Evolutionary conservation across 768 basidiomycete genomes (phyloP).

Genomic region (Leccinum olivaceopallidum): DNA sequence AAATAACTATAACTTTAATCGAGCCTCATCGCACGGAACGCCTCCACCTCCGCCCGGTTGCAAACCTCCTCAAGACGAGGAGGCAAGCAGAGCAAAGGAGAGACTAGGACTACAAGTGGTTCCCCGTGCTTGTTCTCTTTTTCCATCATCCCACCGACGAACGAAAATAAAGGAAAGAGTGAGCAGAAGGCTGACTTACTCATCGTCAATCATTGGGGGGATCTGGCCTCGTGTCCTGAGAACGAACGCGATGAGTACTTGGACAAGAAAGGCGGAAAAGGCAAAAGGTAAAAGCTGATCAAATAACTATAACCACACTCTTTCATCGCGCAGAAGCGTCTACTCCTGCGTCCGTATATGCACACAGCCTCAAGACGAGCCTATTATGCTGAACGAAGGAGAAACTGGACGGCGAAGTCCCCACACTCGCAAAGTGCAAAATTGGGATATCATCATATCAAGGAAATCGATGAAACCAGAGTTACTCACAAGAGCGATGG

Average conservation of each 20-base stretch:
- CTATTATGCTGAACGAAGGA: conserved; percentile 34
- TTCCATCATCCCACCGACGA: conserved; percentile 33
- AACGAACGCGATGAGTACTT: conserved; percentile 12
- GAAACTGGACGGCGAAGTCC: conserved; percentile 36
- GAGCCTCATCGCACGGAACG: conserved; percentile 26
- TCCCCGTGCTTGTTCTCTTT: conserved; percentile 26
- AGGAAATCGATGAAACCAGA: too few relatives aligned
- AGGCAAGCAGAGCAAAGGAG: conserved; percentile 18
- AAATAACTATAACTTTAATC: conserved; percentile 34
- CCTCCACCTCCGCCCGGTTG: conserved; percentile 24
- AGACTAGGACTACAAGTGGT: conserved; percentile 23
- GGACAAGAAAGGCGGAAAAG: neutral
- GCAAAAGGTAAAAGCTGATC: conserved; percentile 14
- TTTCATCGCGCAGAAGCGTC: conserved; percentile 36
- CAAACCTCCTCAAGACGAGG: conserved; percentile 31
- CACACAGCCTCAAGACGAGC: conserved; percentile 37
- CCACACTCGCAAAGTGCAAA: conserved; percentile 32
- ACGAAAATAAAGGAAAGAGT: neutral
- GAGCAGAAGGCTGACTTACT: conserved; percentile 7
- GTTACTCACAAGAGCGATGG: conserved; percentile 17
- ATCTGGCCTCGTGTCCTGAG: conserved; percentile 5
- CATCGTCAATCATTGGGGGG: neutral
- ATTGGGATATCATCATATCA: conserved; percentile 33
- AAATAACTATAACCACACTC: conserved; percentile 39
- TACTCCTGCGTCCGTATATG: conserved; percentile 36